phyloP scores from a whole-genome alignment of 257 asterid species.

The Misopates orontium region DNA sequence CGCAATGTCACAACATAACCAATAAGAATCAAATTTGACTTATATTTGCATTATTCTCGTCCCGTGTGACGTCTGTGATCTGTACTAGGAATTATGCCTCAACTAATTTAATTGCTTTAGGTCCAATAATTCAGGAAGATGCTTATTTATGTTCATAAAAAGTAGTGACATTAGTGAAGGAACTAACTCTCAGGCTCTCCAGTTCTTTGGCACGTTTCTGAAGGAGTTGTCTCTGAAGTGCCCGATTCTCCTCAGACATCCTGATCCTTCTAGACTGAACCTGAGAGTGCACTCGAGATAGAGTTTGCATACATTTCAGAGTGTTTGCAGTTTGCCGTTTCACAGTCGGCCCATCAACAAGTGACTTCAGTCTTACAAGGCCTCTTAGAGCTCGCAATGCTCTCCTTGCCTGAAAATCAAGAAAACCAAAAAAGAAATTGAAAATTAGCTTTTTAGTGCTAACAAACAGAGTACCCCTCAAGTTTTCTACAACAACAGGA shows the following conservation, averaged over 20 bases:
- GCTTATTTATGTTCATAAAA: too few species aligned
- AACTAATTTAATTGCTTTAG: background rate
- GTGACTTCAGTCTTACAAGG: slow-evolving; percentile 82
- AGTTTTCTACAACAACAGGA: too few species aligned
- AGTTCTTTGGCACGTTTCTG: slow-evolving; percentile 88
- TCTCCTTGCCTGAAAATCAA: slow-evolving; percentile 76
- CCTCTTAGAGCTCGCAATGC: slow-evolving; percentile 88
- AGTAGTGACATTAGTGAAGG: slow-evolving; percentile 24
- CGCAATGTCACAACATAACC: background rate
- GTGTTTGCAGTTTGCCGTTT: slow-evolving; percentile 86
- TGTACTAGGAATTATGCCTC: background rate
- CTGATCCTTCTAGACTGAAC: slow-evolving; percentile 74
- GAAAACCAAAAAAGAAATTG: background rate
- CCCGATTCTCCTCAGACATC: slow-evolving; percentile 86
- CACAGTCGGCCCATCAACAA: slow-evolving; percentile 77
- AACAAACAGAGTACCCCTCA: too few species aligned
- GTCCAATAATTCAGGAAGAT: slow-evolving; percentile 15
- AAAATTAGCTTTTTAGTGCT: too few species aligned
- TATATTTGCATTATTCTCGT: background rate
- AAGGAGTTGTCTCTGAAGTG: slow-evolving; percentile 84
- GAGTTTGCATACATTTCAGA: slow-evolving; percentile 80
- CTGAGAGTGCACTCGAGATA: slow-evolving; percentile 89
- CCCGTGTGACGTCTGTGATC: background rate
- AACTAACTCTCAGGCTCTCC: slow-evolving; percentile 72
- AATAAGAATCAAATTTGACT: background rate